phyloP scores from a whole-genome alignment of 208 protist genomes.

The Trypanosoma mega region DNA sequence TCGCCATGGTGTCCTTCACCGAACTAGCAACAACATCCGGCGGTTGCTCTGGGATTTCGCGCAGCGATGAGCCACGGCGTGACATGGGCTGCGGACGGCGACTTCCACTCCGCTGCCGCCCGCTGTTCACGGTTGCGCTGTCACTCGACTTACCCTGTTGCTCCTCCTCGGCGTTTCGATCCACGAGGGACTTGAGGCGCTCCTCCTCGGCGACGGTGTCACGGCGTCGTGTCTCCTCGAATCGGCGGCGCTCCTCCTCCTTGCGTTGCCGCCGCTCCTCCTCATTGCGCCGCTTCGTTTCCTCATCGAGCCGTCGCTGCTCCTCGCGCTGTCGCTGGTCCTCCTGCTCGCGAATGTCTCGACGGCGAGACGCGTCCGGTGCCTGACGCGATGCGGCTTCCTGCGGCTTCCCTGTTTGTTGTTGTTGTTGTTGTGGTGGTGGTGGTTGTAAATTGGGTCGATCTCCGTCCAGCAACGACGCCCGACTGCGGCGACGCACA shows the following conservation, averaged over 20 bases:
- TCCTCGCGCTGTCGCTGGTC: too few relatives aligned
- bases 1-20: conserved; percentile 47
- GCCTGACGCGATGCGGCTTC: too few relatives aligned
- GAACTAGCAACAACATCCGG: conserved; percentile 47
- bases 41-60: conserved; percentile 66
- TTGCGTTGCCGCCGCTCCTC: conserved; percentile 33
- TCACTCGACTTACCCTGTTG: too few relatives aligned
- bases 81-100: conserved; percentile 38
- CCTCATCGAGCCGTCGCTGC: too few relatives aligned
- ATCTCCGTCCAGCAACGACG: too few relatives aligned
- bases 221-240: conserved; percentile 28
- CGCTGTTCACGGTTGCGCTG: conserved; percentile 20
- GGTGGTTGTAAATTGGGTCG: too few relatives aligned
- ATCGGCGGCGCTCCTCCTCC: conserved; percentile 32
- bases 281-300: conserved; percentile 42
- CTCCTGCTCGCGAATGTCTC: too few relatives aligned
- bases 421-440: too few relatives aligned
- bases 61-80: conserved; percentile 36
- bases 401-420: too few relatives aligned
- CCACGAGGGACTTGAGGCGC: conserved; percentile 38
- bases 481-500: too few relatives aligned
- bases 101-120: conserved; percentile 22
- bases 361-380: too few relatives aligned
- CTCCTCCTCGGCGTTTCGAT: too few relatives aligned
- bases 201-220: conserved; percentile 49